Base-by-base conservation (phyloP, 176 grass and related monocot genomes). In the Dactylis glomerata region DNA sequence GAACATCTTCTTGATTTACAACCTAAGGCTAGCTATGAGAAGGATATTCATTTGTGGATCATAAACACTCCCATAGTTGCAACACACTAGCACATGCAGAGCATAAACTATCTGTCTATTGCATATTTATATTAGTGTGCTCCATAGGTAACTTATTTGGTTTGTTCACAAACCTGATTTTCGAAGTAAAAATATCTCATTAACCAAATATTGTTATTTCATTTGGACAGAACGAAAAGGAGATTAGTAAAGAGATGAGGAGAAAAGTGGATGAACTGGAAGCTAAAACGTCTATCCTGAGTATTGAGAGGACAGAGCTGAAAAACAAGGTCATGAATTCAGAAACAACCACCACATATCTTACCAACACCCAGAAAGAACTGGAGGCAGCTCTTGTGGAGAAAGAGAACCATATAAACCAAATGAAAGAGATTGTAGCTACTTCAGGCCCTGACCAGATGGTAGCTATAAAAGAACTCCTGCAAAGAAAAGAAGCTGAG, bases 291-390 rank as follows among this genome's bases (percentile, higher is more conserved):
- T 86, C 86, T 57, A 65, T 85, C 54, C 33, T 98, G 63, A 92
- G 87, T 57, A 93, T 89, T 19, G 85, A 95, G 87, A 91, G 89
- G 12, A 64, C 84, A 67, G 89, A 95, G 74, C 81, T 95, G 68
- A 92, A 87, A 62, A 90, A 93, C 65, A 94, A 95, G 81, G 91
- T 98, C 68, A 80, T 88, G 77, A 86, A 94, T 89, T 83, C 91
- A 75, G 93, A 98, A 87, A 88, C 87, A n/a, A 73, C 87, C 19
- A 76, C 90, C 19, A 82, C 77, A 7, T 88, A 98, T 74, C 96
- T 98, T 41, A 95, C 91, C 77, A 93, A 84, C 68, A 94, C 81
- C 58, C 91, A 98, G 69, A 94, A 92, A 85, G 96, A 98, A 80
- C 14, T 94, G 74, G 91, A 98, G 82, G 86, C 87, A 49, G 86